phyloP scores from a whole-genome alignment of 2,329 filamentous ascomycete species.

The Phaeosphaeriaceae sp. region DNA sequence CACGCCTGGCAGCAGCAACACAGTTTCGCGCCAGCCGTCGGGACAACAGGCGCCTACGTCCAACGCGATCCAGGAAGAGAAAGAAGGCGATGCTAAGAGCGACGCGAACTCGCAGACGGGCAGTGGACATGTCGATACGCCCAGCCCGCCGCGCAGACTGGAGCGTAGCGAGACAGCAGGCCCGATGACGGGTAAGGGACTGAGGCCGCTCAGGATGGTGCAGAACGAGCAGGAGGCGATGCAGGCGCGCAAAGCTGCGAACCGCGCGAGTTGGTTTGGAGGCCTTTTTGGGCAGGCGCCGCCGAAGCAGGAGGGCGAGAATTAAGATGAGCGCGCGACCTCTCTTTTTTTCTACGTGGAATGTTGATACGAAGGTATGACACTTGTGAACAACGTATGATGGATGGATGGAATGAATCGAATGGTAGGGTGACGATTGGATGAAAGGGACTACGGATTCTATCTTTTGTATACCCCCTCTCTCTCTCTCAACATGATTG shows the following conservation, averaged over 20 bases:
- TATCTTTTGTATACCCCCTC: conserved; percentile 9
- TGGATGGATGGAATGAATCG: background rate
- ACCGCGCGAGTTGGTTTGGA: conserved; percentile 55
- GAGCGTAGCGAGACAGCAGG: conserved; percentile 49
- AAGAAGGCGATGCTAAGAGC: conserved; percentile 38
- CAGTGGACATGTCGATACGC: conserved; percentile 42
- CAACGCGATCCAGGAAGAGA: conserved; percentile 37
- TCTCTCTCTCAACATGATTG: background rate
- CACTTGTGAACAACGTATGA: too few relatives aligned
- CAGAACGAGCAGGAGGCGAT: conserved; percentile 66
- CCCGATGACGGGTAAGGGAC: conserved; percentile 67
- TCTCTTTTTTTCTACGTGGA: too few relatives aligned
- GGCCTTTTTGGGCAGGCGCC: conserved; percentile 52
- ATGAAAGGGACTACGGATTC: background rate
- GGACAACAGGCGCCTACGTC: conserved; percentile 25
- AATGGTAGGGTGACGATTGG: too few relatives aligned
- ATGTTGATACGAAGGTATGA: background rate
- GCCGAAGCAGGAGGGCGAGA: conserved; percentile 24
- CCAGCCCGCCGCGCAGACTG: conserved; percentile 64
- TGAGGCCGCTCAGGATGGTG: conserved; percentile 84
- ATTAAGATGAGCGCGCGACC: too few relatives aligned
- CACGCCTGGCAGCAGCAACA: conserved; percentile 23
- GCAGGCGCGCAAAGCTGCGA: conserved; percentile 52
- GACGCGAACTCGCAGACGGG: conserved; percentile 24
- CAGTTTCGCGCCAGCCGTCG: conserved; percentile 50